These are phyloP conservation scores for Geotrichum europaeum DNA, from an alignment of 1,139 yeast genomes.

Conservation along the genomic window DNA sequence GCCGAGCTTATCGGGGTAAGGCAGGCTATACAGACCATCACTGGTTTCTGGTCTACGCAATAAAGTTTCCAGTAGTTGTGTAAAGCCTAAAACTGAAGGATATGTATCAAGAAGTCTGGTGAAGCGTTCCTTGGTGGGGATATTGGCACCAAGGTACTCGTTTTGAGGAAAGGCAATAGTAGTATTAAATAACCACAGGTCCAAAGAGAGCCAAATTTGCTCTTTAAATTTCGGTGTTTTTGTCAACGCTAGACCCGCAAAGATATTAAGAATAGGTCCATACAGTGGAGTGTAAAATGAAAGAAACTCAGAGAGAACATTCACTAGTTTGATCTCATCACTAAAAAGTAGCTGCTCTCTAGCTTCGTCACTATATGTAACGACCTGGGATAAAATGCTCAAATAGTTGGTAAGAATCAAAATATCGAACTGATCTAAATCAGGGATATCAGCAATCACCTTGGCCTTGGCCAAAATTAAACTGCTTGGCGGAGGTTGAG, in stretches of 20 bases:
- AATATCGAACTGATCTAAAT: conserved; percentile 76
- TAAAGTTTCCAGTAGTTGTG: conserved; percentile 44
- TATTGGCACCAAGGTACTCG: conserved; percentile 23
- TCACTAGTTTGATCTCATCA: conserved; percentile 31
- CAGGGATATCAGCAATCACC: conserved; percentile 34
- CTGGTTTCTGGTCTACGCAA: conserved; percentile 26
- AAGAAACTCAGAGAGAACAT: conserved; percentile 43
- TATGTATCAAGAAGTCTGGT: conserved; percentile 28
- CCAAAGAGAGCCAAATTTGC: conserved; percentile 64
- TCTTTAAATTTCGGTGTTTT: conserved; percentile 40
- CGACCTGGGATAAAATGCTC: conserved; percentile 47
- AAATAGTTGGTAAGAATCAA: conserved; percentile 70
- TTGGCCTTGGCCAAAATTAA: conserved; percentile 19
- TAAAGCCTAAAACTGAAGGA: conserved; percentile 52
- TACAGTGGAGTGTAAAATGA: conserved; percentile 47
- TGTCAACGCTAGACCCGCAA: conserved; percentile 48
- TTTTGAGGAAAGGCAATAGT: conserved; percentile 27
- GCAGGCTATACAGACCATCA: conserved; percentile 33
- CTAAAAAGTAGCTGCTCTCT: conserved; percentile 35
- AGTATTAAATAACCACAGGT: conserved; percentile 60
- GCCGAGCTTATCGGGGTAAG: conserved; percentile 65
- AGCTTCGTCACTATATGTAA: conserved; percentile 41
- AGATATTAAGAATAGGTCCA: conserved; percentile 48
- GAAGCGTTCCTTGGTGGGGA: conserved; percentile 31
- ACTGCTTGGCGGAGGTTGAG: conserved; percentile 17